Conservation (phyloP, 129 eudicot genomes). For the Sambucus nigra region DNA sequence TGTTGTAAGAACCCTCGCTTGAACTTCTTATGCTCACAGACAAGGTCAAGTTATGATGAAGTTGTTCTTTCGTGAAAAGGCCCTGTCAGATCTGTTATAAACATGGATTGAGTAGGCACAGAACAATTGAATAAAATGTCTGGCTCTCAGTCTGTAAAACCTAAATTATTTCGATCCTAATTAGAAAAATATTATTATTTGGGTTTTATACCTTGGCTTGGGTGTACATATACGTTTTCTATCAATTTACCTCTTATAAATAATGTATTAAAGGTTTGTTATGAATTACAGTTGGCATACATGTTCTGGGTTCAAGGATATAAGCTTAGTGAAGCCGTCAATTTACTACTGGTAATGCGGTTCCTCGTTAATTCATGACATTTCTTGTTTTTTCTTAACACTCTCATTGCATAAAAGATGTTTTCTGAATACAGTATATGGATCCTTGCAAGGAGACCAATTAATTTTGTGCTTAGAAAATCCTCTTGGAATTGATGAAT, state of each 20-base stretch:
- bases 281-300: slow-evolving; percentile 66
- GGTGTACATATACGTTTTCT: background rate
- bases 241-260: slow-evolving; percentile 5
- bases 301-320: slow-evolving; percentile 97
- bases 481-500: background rate
- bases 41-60: background rate
- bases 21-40: background rate
- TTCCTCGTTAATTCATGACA: background rate
- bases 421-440: background rate
- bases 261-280: slow-evolving; percentile 14
- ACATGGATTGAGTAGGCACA: background rate
- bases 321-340: slow-evolving; percentile 52
- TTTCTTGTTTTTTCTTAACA: background rate
- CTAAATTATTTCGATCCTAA: background rate
- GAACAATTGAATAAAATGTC: background rate
- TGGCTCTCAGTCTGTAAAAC: background rate
- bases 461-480: background rate
- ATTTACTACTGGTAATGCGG: slow-evolving; percentile 58
- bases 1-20: background rate
- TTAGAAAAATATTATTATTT: background rate
- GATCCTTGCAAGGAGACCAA: background rate
- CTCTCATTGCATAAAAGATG: background rate
- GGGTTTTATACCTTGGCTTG: background rate
- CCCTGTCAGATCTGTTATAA: slow-evolving; percentile 5
- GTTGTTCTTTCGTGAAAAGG: background rate